Evolutionary conservation across 352 stramenopile species (phyloP), one percentile per base, ranked within the genome.

Genomic region (Phytophthora pinifolia): DNA sequence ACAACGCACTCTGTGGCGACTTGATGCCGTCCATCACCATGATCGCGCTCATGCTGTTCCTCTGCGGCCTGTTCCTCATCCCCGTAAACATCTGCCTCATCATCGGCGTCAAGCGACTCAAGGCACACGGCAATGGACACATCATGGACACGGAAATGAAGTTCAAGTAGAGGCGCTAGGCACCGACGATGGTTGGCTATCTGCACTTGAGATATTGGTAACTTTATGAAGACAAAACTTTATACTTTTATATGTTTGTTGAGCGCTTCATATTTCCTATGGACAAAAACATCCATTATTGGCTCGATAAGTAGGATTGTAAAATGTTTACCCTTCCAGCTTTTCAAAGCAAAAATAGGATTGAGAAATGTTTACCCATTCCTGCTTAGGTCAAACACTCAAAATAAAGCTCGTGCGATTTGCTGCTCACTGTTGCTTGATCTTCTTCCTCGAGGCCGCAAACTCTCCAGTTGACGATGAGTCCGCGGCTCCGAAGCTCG

Each of bases 1-100:
- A 79, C 60, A 31, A 74, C 9, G 53, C 72, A 43, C 59, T 89
- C 0, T 89, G 79, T 18, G 65, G 64, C 13, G 59, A 86, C n/a
- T 59, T 89, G 37, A 79, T 86, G 65, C 76, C 79, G 36, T 59
- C 76, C 22, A 72, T 89, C 47, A 84, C 74, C 2, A 88, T 89
- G 79, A 84, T 89, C 58, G 76, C 79, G 32, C 70, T 89, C 62
- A 83, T 86, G 74, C 51, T 89, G 15, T 88, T 88, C 50, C 63
- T 89, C 39, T 70, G 68, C 15, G 79, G 72, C 8, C 42, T 89
- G 20, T 88, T 88, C 56, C 65, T 88, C 37, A 73, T 89, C 49
- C 72, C 76, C 1, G 74, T 88, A 46, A 86, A 79, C 48, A 47
- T 88, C 13, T 86, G 76, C 45, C 73, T 89, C 51, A 85, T 89